Percentiles rank a stretch among this genome's conserved stretches.
Evolutionary conservation across 371 early-diverging fungal genomes (phyloP).

Genomic region (Synchytrium microbalum): DNA sequence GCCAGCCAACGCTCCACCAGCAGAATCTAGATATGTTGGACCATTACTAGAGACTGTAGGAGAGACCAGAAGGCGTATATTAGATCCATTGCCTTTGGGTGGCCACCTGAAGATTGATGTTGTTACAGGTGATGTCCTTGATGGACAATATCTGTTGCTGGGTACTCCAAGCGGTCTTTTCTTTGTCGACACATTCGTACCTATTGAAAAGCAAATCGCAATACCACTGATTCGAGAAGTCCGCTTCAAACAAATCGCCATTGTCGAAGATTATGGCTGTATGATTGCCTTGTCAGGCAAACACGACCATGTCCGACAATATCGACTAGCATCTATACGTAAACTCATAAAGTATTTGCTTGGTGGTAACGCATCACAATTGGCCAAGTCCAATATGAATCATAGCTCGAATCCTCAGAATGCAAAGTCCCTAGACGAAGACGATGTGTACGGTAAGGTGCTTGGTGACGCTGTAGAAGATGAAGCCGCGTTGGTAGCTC

Average conservation of each 20-base stretch:
- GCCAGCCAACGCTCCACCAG: too few species aligned
- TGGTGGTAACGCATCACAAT: slow-evolving; percentile 19
- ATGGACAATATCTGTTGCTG: slow-evolving; percentile 36
- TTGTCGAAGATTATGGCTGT: slow-evolving; percentile 44
- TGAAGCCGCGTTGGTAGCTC: slow-evolving; percentile 30
- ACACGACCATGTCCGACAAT: slow-evolving; percentile 47
- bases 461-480: slow-evolving; percentile 28
- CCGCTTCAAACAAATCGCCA: slow-evolving; percentile 42
- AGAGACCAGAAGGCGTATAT: background rate
- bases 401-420: slow-evolving; percentile 6
- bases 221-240: slow-evolving; percentile 37
- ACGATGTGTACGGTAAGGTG: slow-evolving; percentile 29
- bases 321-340: slow-evolving; percentile 37
- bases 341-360: slow-evolving; percentile 37
- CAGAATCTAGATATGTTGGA: background rate
- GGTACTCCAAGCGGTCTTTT: slow-evolving; percentile 42
- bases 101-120: slow-evolving; percentile 18
- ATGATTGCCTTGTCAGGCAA: slow-evolving; percentile 49
- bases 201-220: slow-evolving; percentile 19
- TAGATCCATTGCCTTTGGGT: slow-evolving; percentile 4
- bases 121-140: slow-evolving; percentile 36
- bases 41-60: slow-evolving; percentile 8
- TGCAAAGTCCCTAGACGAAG: slow-evolving; percentile 13
- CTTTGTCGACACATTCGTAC: slow-evolving; percentile 31
- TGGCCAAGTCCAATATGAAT: slow-evolving; percentile 30